Evolutionary conservation across 495 filamentous ascomycete species (phyloP).

Genomic region (Cudoniella acicularis): DNA sequence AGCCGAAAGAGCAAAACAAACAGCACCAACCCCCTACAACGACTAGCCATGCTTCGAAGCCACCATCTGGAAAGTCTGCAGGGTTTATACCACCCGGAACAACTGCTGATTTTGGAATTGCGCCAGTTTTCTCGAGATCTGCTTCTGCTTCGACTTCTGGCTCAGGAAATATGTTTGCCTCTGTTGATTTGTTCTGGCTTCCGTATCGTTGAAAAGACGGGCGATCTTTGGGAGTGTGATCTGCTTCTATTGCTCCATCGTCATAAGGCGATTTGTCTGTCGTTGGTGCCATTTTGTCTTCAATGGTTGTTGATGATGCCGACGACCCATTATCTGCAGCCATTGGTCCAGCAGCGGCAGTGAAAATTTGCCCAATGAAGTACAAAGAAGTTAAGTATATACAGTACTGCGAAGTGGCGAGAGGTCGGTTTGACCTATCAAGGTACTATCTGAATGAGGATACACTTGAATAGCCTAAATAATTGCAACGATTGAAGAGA

Average conservation of each 20-base stretch:
- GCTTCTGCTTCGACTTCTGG: slow-evolving; percentile 29
- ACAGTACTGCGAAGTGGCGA: too few species aligned
- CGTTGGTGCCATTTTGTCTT: slow-evolving; percentile 8
- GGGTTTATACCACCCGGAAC: slow-evolving; percentile 34
- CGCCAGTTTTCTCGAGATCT: slow-evolving; percentile 36
- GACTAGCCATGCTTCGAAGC: slow-evolving; percentile 60
- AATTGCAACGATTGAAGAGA: too few species aligned
- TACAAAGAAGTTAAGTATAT: too few species aligned
- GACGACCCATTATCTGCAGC: slow-evolving; percentile 5
- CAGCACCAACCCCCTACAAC: slow-evolving; percentile 62
- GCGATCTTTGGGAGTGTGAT: slow-evolving; percentile 1
- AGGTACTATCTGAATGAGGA: too few species aligned
- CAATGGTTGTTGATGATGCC: slow-evolving; percentile 5
- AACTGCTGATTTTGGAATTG: slow-evolving; percentile 15
- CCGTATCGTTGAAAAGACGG: slow-evolving; percentile 15
- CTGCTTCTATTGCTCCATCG: background rate
- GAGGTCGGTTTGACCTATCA: too few species aligned
- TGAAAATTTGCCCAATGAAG: too few species aligned
- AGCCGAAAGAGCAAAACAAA: slow-evolving; percentile 63
- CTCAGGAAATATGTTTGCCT: slow-evolving; percentile 37
- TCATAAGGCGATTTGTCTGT: slow-evolving; percentile 11
- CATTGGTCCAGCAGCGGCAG: too few species aligned
- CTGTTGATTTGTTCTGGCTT: slow-evolving; percentile 27
- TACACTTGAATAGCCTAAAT: too few species aligned
- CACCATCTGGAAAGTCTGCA: slow-evolving; percentile 59